Conservation (phyloP, 371 early-diverging fungal species). For the Chytridiales sp. region DNA sequence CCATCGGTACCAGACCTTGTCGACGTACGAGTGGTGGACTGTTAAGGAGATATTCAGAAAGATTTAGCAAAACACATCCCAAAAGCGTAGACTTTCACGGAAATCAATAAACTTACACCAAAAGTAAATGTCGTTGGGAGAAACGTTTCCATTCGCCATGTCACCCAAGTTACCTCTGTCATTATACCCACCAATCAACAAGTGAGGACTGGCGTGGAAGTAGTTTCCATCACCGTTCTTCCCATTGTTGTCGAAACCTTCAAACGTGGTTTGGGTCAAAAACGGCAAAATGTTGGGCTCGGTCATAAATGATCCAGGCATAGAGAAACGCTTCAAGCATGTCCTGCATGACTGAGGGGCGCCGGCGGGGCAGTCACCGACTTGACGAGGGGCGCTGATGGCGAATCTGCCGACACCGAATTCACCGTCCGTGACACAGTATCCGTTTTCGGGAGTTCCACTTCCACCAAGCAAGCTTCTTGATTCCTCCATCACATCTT, state of each 20-base stretch:
- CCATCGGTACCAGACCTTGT: slow-evolving; percentile 15
- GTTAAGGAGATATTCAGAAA: background rate
- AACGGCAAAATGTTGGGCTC: no score
- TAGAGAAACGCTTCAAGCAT: no score
- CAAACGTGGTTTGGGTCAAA: no score
- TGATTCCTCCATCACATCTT: no score
- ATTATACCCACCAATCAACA: slow-evolving; percentile 7
- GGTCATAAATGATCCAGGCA: no score
- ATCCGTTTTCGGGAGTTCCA: no score
- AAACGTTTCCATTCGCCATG: slow-evolving; percentile 13
- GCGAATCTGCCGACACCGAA: no score
- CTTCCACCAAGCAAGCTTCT: no score
- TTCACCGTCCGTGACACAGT: background rate
- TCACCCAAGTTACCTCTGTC: slow-evolving; percentile 8
- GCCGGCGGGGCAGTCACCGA: no score
- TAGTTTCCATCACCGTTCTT: background rate
- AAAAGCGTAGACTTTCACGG: background rate
- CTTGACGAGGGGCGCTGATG: no score
- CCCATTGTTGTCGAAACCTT: slow-evolving; percentile 1
- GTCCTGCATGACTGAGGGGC: no score
- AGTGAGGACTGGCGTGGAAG: slow-evolving; percentile 15
- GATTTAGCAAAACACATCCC: background rate
- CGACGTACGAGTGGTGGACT: slow-evolving; percentile 13
- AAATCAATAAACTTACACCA: slow-evolving; percentile 3
- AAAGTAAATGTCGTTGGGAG: slow-evolving; percentile 22